Evolutionary conservation across 345 rosid species (phyloP).

Genomic region (Acer campestre): DNA sequence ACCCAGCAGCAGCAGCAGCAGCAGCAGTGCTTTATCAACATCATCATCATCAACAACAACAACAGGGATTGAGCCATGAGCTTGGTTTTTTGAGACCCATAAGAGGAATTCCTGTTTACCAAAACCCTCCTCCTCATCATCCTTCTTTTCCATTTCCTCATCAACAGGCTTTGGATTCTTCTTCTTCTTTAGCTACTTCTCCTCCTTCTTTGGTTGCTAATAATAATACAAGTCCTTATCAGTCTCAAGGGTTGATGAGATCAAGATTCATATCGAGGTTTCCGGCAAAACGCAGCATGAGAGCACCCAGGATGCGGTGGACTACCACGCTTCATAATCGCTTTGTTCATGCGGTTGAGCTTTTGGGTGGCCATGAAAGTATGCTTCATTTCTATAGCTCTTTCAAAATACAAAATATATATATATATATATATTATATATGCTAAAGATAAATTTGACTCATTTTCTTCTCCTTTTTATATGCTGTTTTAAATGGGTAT

Average conservation of each 20-base stretch:
- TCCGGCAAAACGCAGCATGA: constrained; percentile 59
- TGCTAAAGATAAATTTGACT: constrained; percentile 21
- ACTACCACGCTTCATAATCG: constrained; percentile 96
- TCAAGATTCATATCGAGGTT: constrained; percentile 68
- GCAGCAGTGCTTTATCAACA: constrained; percentile 19
- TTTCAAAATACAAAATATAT: not conserved
- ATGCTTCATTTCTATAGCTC: constrained; percentile 23
- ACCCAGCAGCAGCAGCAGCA: constrained; percentile 10
- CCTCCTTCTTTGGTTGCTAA: constrained; percentile 36
- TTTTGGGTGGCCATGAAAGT: constrained; percentile 99
- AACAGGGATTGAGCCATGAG: constrained; percentile 53
- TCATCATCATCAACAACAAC: constrained; percentile 39
- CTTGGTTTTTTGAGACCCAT: constrained; percentile 82
- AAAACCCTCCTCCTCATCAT: constrained; percentile 49
- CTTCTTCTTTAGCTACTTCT: constrained; percentile 45
- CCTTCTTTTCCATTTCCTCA: constrained; percentile 49
- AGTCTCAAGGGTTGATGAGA: constrained; percentile 57
- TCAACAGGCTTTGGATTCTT: constrained; percentile 44
- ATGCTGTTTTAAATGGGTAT: constrained; percentile 19
- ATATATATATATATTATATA: not conserved
- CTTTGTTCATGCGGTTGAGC: constrained; percentile 98
- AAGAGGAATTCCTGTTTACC: constrained; percentile 83
- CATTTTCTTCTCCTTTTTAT: constrained; percentile 14
- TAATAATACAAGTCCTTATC: constrained; percentile 39
- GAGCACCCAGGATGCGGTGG: constrained; percentile 97